Base-by-base conservation (phyloP, 306 rosid species). In the Prunus dulcis region DNA sequence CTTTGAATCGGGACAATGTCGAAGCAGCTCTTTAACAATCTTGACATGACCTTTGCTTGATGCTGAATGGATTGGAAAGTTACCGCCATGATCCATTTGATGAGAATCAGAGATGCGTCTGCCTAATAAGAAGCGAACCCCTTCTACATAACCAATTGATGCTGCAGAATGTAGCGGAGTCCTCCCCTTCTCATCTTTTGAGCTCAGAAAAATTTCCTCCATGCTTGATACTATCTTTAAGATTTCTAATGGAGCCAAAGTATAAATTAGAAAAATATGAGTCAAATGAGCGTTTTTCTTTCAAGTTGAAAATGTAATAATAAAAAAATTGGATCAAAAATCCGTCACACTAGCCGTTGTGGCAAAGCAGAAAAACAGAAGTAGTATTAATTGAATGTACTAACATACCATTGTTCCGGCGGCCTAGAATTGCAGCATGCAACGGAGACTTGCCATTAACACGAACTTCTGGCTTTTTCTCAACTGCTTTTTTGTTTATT, bases 131-230 rank as follows among this genome's bases (percentile, higher is more conserved):
- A 19, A 1, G 1, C 18, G 12, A 47, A 87, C 78, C 49, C 87
- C 85, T 43, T 82, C 69, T 1, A 5, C 22, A 65, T 18, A 87
- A 53, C 88, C 84, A 17, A 12, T 50, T 0, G 27, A 61, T 52
- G 73, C 82, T 6, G 85, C 88, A 9, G 3, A 17, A 73, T 66
- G 83, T 12, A 87, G 81, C 1, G 85, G 66, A 47, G 46, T 12
- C 14, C 47, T 56, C 34, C 34, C 34, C 1, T 30, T 30, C 34
- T 4, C 10, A 49, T 13, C 12, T 20, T 5, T 12, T 28, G 51
- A 0, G 69, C 63, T n/a, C 11, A 30, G 0, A 3, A 19, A 9
- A 7, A 1, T 7, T 15, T 0, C 6, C 6, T 43, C 17, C 67
- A 34, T 41, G 10, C 10, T 12, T 9, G 8, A 43, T 41, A 43